Percentiles rank a stretch among this genome's conserved stretches.
Conservation (phyloP, 257 asterid species). For the Linaria vulgaris region DNA sequence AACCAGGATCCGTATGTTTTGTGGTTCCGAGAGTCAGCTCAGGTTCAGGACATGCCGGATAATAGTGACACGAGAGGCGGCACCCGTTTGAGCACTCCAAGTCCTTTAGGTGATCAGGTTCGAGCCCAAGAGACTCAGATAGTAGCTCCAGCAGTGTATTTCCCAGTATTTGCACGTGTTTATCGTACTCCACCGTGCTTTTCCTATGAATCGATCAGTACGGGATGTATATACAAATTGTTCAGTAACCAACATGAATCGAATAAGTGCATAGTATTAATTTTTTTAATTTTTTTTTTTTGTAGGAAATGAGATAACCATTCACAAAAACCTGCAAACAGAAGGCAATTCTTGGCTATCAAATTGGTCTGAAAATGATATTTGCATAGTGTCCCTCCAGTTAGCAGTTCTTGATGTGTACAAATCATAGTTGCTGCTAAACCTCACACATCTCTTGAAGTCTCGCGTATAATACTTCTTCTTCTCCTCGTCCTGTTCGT, state of each 20-base stretch:
- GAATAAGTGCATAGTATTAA: no score
- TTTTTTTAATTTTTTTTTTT: no score
- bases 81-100: conserved; percentile 35
- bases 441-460: conserved; percentile 39
- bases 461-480: conserved; percentile 49
- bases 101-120: conserved; percentile 25
- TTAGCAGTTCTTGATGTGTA: conserved; percentile 47
- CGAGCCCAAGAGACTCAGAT: conserved; percentile 41
- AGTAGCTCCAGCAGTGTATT: conserved; percentile 29
- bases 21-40: conserved; percentile 36
- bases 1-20: conserved; percentile 40
- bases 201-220: neutral
- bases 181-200: conserved; percentile 24
- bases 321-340: conserved; percentile 77
- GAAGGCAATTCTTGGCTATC: conserved; percentile 54
- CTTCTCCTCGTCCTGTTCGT: conserved; percentile 52
- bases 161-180: conserved; percentile 26
- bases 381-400: conserved; percentile 67
- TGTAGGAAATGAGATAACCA: no score
- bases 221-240: no score
- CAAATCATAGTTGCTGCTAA: conserved; percentile 51
- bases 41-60: conserved; percentile 50
- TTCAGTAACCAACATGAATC: no score
- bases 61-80: conserved; percentile 32
- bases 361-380: conserved; percentile 29